Percentiles rank a stretch among this genome's conserved stretches.
Evolutionary conservation across 202 grass and related monocot species (phyloP).

Genomic region (Eragrostis tef): DNA sequence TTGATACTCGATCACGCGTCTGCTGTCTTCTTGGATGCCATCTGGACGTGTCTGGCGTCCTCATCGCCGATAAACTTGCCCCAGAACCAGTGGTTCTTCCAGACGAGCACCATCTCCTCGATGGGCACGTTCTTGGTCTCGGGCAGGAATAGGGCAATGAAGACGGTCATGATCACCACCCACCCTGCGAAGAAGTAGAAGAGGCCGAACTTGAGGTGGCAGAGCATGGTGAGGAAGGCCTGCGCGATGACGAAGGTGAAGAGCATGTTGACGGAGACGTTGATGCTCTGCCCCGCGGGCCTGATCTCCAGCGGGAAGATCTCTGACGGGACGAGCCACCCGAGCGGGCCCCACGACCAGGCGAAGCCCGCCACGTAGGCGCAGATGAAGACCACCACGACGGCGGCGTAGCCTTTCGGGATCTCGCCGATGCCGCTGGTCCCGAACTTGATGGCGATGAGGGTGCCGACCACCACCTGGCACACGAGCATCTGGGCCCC

Average conservation of each 20-base stretch:
- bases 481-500: constrained; percentile 70
- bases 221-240: constrained; percentile 78
- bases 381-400: constrained; percentile 78
- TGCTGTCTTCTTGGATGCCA: constrained; percentile 15
- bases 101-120: constrained; percentile 77
- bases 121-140: constrained; percentile 87
- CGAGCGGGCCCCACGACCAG: constrained; percentile 78
- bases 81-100: constrained; percentile 88
- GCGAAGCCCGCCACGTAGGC: constrained; percentile 66
- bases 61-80: constrained; percentile 56
- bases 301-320: constrained; percentile 80
- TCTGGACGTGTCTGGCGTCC: constrained; percentile 52
- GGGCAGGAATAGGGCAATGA: constrained; percentile 64
- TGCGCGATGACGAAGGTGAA: constrained; percentile 88
- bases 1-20: background rate
- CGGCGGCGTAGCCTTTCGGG: constrained; percentile 58
- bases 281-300: constrained; percentile 74
- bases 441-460: constrained; percentile 64
- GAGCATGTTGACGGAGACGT: constrained; percentile 85
- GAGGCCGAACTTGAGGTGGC: constrained; percentile 81
- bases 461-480: constrained; percentile 66
- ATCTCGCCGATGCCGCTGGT: constrained; percentile 59
- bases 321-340: constrained; percentile 82
- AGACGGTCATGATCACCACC: constrained; percentile 73
- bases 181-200: constrained; percentile 82